Evolutionary conservation across 2,329 filamentous ascomycete genomes (phyloP), one percentile per base, ranked within the genome.

Genomic region (Epichloe sylvatica): DNA sequence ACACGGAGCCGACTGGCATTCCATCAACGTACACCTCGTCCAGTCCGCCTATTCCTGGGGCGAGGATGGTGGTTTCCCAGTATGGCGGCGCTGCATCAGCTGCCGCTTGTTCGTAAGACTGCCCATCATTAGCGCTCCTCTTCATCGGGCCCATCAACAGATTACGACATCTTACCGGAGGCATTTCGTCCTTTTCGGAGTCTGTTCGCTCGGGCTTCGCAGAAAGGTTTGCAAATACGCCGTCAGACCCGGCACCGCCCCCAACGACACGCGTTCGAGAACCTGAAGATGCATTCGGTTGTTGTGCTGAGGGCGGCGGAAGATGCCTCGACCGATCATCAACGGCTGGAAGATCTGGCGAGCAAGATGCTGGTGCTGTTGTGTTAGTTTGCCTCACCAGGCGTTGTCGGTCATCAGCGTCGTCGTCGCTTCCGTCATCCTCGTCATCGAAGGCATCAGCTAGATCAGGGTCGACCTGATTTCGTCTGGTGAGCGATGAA

Each of bases 71-170:
- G 5, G 92, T 98, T 72, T 98, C 92, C 92, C 92, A 98, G 68
- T 98, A 98, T 0, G 92, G 92, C 1, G 92, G 92, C 45, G 92
- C 92, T 23, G 89, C 85, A 66, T 98, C 92, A 40, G 91, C 91
- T 3, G 92, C 92, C 15, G 92, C 92, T 79, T 97, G 91, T 75
- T 98, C 92, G 66, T 98, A 98, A 36, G 91, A 90, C 87, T 96
- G 13, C 59, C 52, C 13, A 17, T 25, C 5, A 38, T 38, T 44
- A 64, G 74, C 62, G 72, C 68, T 57, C 58, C 1, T 2, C 7
- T 9, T 33, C n/a, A 9, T 9, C 9, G 13, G 11, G 4, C 3
- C 6, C 19, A 37, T 8, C 1, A 1, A 11, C 30, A 33, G 3
- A 11, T n/a, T 21, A 19, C 13, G 21, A 80, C 11, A 30, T 13